Percentiles rank a stretch among this genome's conserved stretches.
These are phyloP conservation scores for Trypanosoma melophagium DNA, from an alignment of 208 protist species.

Conservation along the genomic window DNA sequence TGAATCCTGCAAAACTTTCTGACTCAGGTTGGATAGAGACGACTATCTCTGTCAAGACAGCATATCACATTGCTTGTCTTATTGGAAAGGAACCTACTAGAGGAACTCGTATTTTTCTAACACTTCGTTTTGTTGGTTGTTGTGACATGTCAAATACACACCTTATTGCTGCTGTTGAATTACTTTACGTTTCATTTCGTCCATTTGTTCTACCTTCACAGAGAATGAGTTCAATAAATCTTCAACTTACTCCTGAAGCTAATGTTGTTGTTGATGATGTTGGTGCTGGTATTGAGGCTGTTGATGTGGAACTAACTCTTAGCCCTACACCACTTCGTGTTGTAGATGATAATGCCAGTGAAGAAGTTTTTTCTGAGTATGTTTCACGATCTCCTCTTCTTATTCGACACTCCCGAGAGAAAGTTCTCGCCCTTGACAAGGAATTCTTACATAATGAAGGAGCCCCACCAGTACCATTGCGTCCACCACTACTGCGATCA, in stretches of 20 bases:
- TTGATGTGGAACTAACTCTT: conserved; percentile 19
- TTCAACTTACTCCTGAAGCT: neutral
- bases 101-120: conserved; percentile 45
- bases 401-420: neutral
- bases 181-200: conserved; percentile 32
- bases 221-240: neutral
- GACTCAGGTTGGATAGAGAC: conserved; percentile 16
- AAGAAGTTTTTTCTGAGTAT: neutral
- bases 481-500: neutral
- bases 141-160: conserved; percentile 51
- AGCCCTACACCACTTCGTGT: conserved; percentile 13
- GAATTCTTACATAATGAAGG: neutral
- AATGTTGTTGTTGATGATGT: too few species aligned
- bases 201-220: conserved; percentile 1
- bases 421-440: neutral
- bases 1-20: conserved; percentile 11
- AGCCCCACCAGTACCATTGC: neutral
- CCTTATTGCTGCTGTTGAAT: conserved; percentile 42
- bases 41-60: conserved; percentile 44
- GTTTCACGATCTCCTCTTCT: neutral
- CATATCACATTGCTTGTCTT: conserved; percentile 56
- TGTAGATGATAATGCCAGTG: neutral
- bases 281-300: neutral
- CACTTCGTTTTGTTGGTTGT: conserved; percentile 58
- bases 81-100: conserved; percentile 26